Conservation (phyloP, 176 grass and related monocot species). For the Musa beccarii region DNA sequence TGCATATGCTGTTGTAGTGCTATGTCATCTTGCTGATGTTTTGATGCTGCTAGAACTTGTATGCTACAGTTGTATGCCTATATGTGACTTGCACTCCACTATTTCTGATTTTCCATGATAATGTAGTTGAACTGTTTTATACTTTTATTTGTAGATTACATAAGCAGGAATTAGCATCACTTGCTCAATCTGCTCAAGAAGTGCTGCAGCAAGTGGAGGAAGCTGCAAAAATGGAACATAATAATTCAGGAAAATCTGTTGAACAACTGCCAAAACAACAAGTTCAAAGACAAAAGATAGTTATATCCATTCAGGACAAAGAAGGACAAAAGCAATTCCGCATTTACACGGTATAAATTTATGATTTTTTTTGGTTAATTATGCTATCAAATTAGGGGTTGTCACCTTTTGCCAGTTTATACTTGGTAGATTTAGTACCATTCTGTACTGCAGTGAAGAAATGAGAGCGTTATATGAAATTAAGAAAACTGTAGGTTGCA, state of each 20-base stretch:
- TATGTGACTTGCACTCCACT: too few relatives aligned
- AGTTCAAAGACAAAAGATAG: slow-evolving; percentile 42
- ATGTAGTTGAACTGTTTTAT: neutral
- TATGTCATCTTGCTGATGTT: too few relatives aligned
- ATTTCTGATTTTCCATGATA: neutral
- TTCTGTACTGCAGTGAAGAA: too few relatives aligned
- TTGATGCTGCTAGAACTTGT: too few relatives aligned
- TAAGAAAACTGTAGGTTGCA: too few relatives aligned
- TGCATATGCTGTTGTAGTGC: too few relatives aligned
- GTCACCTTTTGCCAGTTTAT: neutral
- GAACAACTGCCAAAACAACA: slow-evolving; percentile 30
- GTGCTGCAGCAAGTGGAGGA: slow-evolving; percentile 36
- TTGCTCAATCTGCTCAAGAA: slow-evolving; percentile 45
- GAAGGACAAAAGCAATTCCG: slow-evolving; percentile 48
- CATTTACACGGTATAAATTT: slow-evolving; percentile 49
- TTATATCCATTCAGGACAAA: slow-evolving; percentile 76
- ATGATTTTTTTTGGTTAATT: neutral
- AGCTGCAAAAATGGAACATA: slow-evolving; percentile 32
- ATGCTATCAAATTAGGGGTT: neutral
- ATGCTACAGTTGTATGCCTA: too few relatives aligned
- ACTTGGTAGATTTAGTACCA: neutral
- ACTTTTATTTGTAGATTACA: slow-evolving; percentile 41
- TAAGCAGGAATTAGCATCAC: slow-evolving; percentile 41
- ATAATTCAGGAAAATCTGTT: slow-evolving; percentile 14
- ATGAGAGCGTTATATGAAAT: too few relatives aligned